A percentile compares a stretch with the other conserved stretches of the same genome.
These are phyloP conservation scores for Mortierella sp. DNA, from an alignment of 371 early-diverging fungal genomes.

Conservation along the genomic window DNA sequence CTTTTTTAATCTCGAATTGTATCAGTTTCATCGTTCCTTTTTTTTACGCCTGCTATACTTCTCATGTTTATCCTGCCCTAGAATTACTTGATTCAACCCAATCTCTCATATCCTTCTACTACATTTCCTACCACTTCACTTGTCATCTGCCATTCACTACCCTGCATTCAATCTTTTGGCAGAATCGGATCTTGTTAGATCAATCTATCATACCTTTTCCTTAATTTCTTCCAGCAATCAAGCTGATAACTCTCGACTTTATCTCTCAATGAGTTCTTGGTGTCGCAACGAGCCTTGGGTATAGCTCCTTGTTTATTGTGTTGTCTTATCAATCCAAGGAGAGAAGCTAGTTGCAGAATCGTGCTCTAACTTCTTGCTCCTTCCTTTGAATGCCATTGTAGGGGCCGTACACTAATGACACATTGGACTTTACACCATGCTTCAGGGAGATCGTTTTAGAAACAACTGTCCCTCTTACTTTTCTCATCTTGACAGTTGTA, in stretches of 20 bases:
- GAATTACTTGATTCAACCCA: not conserved
- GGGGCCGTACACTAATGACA: conserved; percentile 51
- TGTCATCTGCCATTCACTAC: too few relatives aligned
- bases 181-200: not conserved
- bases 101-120: not conserved
- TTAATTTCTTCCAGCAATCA: not conserved
- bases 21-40: not conserved
- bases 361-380: not conserved
- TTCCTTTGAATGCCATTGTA: conserved; percentile 8
- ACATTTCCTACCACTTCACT: not conserved
- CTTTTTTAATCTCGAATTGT: not conserved
- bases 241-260: not conserved
- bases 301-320: conserved; percentile 2
- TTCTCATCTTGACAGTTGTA: conserved; percentile 41
- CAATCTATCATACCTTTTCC: not conserved
- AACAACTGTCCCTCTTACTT: conserved; percentile 37
- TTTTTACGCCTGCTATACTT: not conserved
- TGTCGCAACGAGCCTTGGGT: conserved; percentile 56
- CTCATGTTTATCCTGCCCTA: not conserved
- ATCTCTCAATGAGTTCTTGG: conserved; percentile 46
- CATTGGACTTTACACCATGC: conserved; percentile 53
- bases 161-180: not conserved
- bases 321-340: too few relatives aligned
- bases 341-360: not conserved
- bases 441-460: conserved; percentile 55